phyloP scores from a whole-genome alignment of 805 yeast species.

The Candida coquimbonensis region DNA sequence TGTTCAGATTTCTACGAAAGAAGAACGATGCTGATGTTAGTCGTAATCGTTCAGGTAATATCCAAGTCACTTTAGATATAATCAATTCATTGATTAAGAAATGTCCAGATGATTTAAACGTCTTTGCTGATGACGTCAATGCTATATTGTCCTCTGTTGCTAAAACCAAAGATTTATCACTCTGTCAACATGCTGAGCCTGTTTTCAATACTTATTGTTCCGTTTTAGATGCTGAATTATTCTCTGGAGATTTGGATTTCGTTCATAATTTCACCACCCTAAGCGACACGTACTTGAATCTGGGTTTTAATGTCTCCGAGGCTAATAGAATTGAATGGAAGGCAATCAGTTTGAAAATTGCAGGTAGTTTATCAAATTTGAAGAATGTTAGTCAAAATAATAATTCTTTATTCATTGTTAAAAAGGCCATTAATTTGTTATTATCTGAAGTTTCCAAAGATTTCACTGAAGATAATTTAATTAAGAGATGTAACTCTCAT shows the following conservation, averaged over 20 bases:
- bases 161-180: constrained; percentile 49
- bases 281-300: constrained; percentile 20
- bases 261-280: constrained; percentile 39
- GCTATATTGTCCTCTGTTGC: constrained; percentile 49
- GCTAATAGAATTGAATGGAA: constrained; percentile 31
- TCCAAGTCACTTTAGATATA: constrained; percentile 73
- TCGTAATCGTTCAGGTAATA: constrained; percentile 65
- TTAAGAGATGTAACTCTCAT: constrained; percentile 14
- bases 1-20: constrained; percentile 58
- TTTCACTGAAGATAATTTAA: constrained; percentile 20
- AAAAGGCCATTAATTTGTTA: constrained; percentile 14
- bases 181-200: constrained; percentile 45
- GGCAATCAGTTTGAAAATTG: constrained; percentile 38
- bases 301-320: constrained; percentile 8
- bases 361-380: constrained; percentile 29
- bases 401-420: constrained; percentile 9
- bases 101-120: constrained; percentile 79
- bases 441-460: constrained; percentile 13
- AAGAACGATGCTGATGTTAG: constrained; percentile 56
- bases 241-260: constrained; percentile 58
- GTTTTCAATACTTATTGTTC: constrained; percentile 43
- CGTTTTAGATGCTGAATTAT: constrained; percentile 53
- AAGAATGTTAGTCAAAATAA: constrained; percentile 18
- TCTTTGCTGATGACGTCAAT: constrained; percentile 67
- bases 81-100: constrained; percentile 60